phyloP scores from a whole-genome alignment of 2,329 filamentous ascomycete species.

The Didymella segeticola region DNA sequence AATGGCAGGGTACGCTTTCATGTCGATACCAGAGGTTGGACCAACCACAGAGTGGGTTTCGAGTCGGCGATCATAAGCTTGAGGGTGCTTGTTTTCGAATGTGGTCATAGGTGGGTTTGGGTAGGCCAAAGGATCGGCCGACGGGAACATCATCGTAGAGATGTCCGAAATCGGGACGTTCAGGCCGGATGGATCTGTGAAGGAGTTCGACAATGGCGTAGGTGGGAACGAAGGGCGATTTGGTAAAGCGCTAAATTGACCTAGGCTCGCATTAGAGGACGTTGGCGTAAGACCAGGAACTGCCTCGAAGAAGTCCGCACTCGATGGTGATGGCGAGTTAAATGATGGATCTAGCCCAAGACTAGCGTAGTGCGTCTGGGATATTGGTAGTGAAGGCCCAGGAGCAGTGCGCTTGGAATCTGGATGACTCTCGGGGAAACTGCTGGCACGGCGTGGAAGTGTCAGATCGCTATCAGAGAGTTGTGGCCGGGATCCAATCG shows the following conservation, averaged over 20 bases:
- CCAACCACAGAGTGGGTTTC: conserved; percentile 26
- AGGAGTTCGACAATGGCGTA: conserved; percentile 39
- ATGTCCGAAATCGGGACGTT: conserved; percentile 68
- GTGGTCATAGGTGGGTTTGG: conserved; percentile 75
- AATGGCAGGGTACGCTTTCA: conserved; percentile 34
- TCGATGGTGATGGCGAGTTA: conserved; percentile 34
- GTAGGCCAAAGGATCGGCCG: conserved; percentile 79
- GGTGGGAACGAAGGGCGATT: conserved; percentile 40
- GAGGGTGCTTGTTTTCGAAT: conserved; percentile 54
- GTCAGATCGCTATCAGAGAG: conserved; percentile 29
- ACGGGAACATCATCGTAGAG: conserved; percentile 81
- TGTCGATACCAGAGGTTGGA: conserved; percentile 36
- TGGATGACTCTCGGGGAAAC: conserved; percentile 45
- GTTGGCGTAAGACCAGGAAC: conserved; percentile 44
- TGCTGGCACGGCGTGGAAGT: conserved; percentile 42
- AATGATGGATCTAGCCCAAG: conserved; percentile 38
- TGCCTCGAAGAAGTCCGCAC: conserved; percentile 39
- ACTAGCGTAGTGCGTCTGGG: conserved; percentile 37
- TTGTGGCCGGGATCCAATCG: conserved; percentile 33
- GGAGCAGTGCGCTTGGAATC: conserved; percentile 36
- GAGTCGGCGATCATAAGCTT: conserved; percentile 35
- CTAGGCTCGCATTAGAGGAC: conserved; percentile 39
- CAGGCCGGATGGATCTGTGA: conserved; percentile 38
- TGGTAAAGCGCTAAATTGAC: conserved; percentile 33
- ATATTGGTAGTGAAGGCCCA: conserved; percentile 35